These are phyloP conservation scores for Ambrosiella cleistominuta DNA, from an alignment of 2,329 filamentous ascomycete species.

Conservation along the genomic window DNA sequence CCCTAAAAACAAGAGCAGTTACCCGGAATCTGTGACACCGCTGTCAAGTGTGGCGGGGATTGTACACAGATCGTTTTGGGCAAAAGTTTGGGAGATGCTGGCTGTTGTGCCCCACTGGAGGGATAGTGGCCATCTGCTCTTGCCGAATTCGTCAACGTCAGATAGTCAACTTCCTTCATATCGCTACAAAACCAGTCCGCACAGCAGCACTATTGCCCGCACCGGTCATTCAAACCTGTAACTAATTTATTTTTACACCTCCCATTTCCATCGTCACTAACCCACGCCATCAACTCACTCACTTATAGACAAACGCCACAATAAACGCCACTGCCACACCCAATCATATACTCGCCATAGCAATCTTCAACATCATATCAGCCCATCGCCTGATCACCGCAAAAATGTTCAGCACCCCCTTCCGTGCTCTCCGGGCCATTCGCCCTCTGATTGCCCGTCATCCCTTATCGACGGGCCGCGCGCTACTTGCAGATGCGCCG, in stretches of 20 bases:
- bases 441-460: not conserved
- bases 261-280: not conserved
- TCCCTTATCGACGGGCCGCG: slow-evolving; percentile 4
- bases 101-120: too few relatives aligned
- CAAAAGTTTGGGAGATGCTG: too few relatives aligned
- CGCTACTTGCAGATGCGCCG: not conserved
- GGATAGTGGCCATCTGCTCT: too few relatives aligned
- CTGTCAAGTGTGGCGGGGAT: too few relatives aligned
- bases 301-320: not conserved
- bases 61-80: too few relatives aligned
- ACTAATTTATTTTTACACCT: not conserved
- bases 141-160: too few relatives aligned
- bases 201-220: not conserved
- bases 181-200: not conserved
- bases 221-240: not conserved
- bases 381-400: not conserved
- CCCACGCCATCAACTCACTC: not conserved
- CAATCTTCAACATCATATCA: not conserved
- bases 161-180: not conserved
- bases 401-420: not conserved
- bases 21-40: too few relatives aligned
- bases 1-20: too few relatives aligned
- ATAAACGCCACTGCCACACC: not conserved
- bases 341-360: not conserved
- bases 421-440: not conserved